Evolutionary conservation across 176 grass and related monocot species (phyloP).

Genomic region (Thalia dealbata): DNA sequence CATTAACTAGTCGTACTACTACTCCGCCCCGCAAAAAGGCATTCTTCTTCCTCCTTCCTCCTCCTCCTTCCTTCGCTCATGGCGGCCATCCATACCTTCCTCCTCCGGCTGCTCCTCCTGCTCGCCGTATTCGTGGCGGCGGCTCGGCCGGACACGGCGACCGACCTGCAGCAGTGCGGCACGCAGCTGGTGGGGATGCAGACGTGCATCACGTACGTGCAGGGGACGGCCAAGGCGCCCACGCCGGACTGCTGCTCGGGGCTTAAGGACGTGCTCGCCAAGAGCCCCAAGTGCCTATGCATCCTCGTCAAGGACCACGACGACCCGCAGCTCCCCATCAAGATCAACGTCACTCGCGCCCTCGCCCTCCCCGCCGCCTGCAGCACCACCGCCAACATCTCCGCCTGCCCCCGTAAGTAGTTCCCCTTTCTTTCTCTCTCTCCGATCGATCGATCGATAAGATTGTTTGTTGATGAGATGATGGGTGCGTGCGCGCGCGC

Average conservation of each 20-base stretch:
- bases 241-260: constrained; percentile 86
- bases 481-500: neutral
- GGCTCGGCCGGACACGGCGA: constrained; percentile 31
- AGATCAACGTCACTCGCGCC: constrained; percentile 76
- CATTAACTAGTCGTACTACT: too few species aligned
- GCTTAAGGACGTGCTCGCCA: constrained; percentile 52
- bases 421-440: neutral
- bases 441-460: neutral
- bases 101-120: too few species aligned
- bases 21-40: too few species aligned
- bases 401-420: constrained; percentile 60
- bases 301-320: constrained; percentile 74
- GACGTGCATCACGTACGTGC: constrained; percentile 80
- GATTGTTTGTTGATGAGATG: neutral
- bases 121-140: neutral
- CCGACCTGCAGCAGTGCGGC: constrained; percentile 67
- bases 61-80: too few species aligned
- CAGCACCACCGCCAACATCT: constrained; percentile 58
- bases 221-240: constrained; percentile 45
- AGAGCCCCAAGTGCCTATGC: constrained; percentile 92
- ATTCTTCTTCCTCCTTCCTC: too few species aligned
- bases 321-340: constrained; percentile 78
- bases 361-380: constrained; percentile 59
- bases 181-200: constrained; percentile 58
- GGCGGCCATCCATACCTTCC: too few species aligned